These are phyloP conservation scores for Colletotrichum simmondsii DNA, from an alignment of 2,329 filamentous ascomycete genomes.

Conservation along the genomic window DNA sequence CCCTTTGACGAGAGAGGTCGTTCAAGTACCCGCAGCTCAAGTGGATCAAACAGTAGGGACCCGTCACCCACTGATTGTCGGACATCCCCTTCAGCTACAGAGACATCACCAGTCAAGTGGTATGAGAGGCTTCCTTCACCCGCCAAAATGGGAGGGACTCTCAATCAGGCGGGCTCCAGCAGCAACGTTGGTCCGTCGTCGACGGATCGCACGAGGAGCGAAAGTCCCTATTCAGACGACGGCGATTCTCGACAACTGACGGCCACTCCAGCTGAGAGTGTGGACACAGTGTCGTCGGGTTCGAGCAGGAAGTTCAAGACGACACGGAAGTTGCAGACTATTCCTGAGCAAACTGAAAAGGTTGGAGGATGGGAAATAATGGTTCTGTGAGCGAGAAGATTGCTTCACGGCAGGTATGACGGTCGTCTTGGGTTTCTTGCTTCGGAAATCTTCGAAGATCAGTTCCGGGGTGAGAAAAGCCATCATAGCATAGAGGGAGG, in stretches of 20 bases:
- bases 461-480: too few species aligned
- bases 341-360: neutral
- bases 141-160: accelerated
- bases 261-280: neutral
- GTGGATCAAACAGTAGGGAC: neutral
- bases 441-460: too few species aligned
- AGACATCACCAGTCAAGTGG: neutral
- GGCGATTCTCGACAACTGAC: neutral
- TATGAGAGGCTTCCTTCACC: neutral
- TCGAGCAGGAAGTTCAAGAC: neutral
- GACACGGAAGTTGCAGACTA: neutral
- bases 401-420: too few species aligned
- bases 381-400: neutral
- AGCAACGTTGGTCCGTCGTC: neutral
- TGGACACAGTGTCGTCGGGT: accelerated
- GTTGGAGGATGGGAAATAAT: neutral
- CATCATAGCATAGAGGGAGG: too few species aligned
- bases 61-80: neutral
- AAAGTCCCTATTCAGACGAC: neutral
- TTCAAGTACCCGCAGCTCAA: neutral
- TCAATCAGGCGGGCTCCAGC: neutral
- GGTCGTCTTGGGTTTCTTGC: too few species aligned
- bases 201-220: neutral
- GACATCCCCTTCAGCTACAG: accelerated
- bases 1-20: neutral